Evolutionary conservation across 1,284 basidiomycete species (phyloP).

Genomic region (Puccinia brachypodii): DNA sequence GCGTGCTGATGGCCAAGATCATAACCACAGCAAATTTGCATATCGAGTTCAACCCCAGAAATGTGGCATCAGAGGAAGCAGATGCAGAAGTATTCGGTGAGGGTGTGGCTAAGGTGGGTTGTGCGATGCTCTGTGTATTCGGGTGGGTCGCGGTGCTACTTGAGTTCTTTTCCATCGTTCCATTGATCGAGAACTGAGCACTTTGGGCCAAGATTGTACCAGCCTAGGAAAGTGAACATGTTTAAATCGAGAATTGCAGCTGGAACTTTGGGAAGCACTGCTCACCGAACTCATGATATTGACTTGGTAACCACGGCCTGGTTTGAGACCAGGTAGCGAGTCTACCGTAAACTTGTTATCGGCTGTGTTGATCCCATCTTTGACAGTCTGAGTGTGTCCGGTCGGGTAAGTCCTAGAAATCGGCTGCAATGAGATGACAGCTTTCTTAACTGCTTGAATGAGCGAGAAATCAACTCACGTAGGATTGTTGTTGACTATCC

Average conservation of each 20-base stretch:
- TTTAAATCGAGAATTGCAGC: background rate
- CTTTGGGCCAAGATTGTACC: constrained; percentile 43
- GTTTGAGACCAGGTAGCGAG: constrained; percentile 21
- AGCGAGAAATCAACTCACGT: background rate
- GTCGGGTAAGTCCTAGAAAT: constrained; percentile 29
- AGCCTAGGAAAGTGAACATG: background rate
- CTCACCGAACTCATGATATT: constrained; percentile 42
- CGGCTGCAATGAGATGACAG: background rate
- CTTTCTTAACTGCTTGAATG: background rate
- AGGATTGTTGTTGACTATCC: constrained; percentile 43
- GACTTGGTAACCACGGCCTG: constrained; percentile 39
- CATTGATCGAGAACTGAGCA: constrained; percentile 40
- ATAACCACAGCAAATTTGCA: background rate
- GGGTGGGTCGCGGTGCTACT: background rate
- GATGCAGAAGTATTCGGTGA: constrained; percentile 16
- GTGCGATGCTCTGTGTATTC: constrained; percentile 10
- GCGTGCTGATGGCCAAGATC: background rate
- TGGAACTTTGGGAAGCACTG: background rate
- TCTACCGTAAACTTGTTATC: constrained; percentile 41
- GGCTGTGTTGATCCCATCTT: constrained; percentile 45
- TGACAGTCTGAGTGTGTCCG: constrained; percentile 29
- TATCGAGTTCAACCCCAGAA: background rate
- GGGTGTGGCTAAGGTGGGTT: constrained; percentile 1
- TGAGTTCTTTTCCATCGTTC: constrained; percentile 10
- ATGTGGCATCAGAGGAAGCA: constrained; percentile 17